Conservation (phyloP, 176 grass and related monocot genomes). For the Paspalum vaginatum region DNA sequence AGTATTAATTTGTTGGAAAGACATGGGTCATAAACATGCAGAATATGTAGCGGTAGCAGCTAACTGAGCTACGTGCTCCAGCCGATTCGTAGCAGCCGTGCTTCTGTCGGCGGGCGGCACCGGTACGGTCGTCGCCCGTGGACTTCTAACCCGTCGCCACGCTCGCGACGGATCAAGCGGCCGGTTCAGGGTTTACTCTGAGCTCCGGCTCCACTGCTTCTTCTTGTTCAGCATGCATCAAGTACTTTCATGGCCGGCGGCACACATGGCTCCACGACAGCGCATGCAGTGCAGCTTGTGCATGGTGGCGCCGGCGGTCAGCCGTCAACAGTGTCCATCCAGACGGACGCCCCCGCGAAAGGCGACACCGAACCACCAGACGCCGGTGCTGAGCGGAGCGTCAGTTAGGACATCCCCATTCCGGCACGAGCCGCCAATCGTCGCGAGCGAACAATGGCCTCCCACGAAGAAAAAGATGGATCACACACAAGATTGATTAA, state of each 20-base stretch:
- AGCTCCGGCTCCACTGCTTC: no score
- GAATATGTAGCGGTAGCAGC: no score
- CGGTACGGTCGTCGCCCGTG: background rate
- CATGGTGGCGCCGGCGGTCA: background rate
- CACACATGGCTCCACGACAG: no score
- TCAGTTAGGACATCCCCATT: slow-evolving; percentile 49
- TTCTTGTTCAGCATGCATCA: no score
- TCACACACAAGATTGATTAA: background rate
- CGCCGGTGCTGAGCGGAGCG: background rate
- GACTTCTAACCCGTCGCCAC: background rate
- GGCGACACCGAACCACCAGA: background rate
- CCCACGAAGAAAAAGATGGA: background rate
- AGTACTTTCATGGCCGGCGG: no score
- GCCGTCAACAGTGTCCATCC: background rate
- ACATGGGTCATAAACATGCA: background rate
- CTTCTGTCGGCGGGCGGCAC: background rate
- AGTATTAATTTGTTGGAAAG: background rate
- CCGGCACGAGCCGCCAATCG: slow-evolving; percentile 21
- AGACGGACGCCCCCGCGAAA: no score
- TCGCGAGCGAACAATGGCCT: no score
- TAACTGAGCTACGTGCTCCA: background rate
- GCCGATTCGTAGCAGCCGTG: background rate
- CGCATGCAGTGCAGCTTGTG: no score
- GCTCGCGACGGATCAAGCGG: background rate
- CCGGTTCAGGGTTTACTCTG: no score